Evolutionary conservation across 768 basidiomycete genomes (phyloP).

Genomic region (Steccherinum ochraceum): DNA sequence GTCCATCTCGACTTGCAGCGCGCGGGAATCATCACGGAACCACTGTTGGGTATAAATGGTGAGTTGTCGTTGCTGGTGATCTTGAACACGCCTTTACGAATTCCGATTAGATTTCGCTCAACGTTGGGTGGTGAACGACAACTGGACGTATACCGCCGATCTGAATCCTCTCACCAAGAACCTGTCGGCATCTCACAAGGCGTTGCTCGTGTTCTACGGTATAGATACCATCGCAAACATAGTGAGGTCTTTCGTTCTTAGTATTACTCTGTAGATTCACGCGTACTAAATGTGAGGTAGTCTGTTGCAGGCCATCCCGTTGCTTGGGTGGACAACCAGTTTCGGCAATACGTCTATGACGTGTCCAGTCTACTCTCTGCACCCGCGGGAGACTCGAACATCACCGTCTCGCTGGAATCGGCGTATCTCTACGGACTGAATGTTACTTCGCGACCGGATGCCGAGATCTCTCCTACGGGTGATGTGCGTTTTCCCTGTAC

Average conservation of each 20-base stretch:
- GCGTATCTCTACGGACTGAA: constrained; percentile 49
- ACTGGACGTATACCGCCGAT: constrained; percentile 56
- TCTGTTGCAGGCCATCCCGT: constrained; percentile 45
- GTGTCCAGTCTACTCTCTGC: constrained; percentile 35
- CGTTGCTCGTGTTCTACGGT: constrained; percentile 48
- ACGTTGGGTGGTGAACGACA: constrained; percentile 49
- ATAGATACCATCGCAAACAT: constrained; percentile 54
- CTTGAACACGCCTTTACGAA: background rate
- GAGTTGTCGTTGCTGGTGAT: no score
- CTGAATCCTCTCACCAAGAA: constrained; percentile 34
- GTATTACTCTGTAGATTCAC: background rate
- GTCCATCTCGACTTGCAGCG: constrained; percentile 46
- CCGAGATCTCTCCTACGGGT: constrained; percentile 34
- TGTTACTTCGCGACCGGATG: constrained; percentile 42
- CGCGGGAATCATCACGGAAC: constrained; percentile 48
- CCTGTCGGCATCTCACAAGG: constrained; percentile 21
- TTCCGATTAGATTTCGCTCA: constrained; percentile 39
- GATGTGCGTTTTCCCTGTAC: constrained; percentile 17
- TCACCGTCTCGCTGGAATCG: constrained; percentile 48
- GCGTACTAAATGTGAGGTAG: constrained; percentile 18
- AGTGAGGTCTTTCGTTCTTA: constrained; percentile 23
- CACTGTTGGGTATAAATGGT: constrained; percentile 50
- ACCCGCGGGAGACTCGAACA: constrained; percentile 31
- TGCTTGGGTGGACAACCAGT: constrained; percentile 54
- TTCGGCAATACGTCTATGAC: constrained; percentile 48